phyloP scores from a whole-genome alignment of 163 green algal genomes.

The Scenedesmus sp. region DNA sequence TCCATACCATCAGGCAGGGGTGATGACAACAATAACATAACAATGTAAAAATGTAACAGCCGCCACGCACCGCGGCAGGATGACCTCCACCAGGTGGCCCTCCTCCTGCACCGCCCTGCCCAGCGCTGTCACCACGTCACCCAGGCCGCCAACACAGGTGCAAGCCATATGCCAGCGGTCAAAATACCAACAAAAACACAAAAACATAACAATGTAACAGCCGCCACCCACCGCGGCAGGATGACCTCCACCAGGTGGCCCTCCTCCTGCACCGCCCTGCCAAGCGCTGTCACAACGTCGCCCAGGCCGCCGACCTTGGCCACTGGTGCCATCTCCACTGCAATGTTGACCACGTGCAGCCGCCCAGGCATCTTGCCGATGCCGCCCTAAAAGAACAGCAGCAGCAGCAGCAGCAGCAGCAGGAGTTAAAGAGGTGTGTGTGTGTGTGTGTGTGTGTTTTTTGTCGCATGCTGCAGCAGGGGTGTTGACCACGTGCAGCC shows the following conservation, averaged over 20 bases:
- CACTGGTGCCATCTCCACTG: constrained; percentile 99
- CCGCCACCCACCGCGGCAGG: constrained; percentile 86
- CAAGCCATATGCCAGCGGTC: background rate
- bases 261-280: constrained; percentile 92
- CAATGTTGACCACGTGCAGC: constrained; percentile 94
- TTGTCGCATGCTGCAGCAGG: too few relatives aligned
- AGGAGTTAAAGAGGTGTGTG: background rate
- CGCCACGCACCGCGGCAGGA: constrained; percentile 89
- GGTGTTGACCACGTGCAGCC: too few relatives aligned
- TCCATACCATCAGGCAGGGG: background rate
- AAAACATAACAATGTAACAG: background rate
- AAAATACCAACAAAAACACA: background rate
- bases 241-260: constrained; percentile 93
- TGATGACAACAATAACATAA: background rate
- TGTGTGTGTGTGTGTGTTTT: background rate
- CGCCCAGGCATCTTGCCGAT: constrained; percentile 45
- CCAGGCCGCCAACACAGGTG: constrained; percentile 89
- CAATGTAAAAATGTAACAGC: background rate
- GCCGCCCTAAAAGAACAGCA: background rate
- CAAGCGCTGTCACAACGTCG: constrained; percentile 97
- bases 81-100: constrained; percentile 92
- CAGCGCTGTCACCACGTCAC: constrained; percentile 97
- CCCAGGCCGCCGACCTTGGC: constrained; percentile 98
- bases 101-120: constrained; percentile 93
- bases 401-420: background rate